phyloP scores from a whole-genome alignment of 2,329 filamentous ascomycete species.

The Trichoderma atroviride region DNA sequence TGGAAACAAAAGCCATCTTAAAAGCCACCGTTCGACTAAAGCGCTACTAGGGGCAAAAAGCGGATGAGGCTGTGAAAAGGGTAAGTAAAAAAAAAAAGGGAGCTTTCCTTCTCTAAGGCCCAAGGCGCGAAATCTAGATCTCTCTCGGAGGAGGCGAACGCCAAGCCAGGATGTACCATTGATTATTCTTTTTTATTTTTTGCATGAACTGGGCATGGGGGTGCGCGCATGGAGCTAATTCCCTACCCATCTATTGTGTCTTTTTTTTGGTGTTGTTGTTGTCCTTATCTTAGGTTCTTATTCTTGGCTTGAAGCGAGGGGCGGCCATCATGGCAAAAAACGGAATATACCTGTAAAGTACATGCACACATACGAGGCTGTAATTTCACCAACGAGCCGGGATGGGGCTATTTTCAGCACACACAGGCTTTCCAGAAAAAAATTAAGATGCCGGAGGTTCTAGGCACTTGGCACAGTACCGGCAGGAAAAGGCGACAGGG shows the following conservation, averaged over 20 bases:
- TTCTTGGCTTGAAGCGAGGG: neutral
- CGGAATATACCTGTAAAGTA: neutral
- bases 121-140: constrained; percentile 11
- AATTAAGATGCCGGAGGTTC: constrained; percentile 3
- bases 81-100: too few species aligned
- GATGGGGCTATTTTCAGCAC: constrained; percentile 20
- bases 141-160: neutral
- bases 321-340: constrained; percentile 7
- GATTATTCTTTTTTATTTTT: neutral
- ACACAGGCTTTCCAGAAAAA: neutral
- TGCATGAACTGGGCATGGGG: neutral
- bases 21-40: constrained; percentile 1
- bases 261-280: neutral
- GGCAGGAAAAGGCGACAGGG: constrained; percentile 14
- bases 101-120: neutral
- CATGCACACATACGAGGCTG: constrained; percentile 19
- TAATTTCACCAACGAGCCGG: constrained; percentile 13
- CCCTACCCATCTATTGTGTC: neutral
- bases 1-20: constrained; percentile 19
- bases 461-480: constrained; percentile 14
- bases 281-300: neutral
- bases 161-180: neutral
- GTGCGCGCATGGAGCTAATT: neutral
- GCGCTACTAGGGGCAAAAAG: constrained; percentile 12
- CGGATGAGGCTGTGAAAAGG: constrained; percentile 23